phyloP scores from a whole-genome alignment of 495 filamentous ascomycete species.

The Podospora conica region DNA sequence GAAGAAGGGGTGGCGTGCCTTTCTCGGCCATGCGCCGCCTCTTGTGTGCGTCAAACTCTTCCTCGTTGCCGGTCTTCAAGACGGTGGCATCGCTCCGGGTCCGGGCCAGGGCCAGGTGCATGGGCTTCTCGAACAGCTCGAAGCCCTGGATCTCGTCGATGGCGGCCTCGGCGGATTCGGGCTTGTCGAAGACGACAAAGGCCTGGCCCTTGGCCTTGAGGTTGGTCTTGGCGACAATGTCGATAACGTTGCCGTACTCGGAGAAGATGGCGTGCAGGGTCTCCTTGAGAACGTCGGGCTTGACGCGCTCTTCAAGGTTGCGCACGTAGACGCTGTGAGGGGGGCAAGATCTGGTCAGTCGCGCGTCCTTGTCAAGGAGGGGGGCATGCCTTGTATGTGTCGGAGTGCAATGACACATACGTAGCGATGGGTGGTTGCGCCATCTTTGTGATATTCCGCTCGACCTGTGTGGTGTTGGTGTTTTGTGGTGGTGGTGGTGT shows the following conservation, averaged over 20 bases:
- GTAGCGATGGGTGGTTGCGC: conserved; percentile 42
- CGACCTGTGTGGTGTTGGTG: not conserved
- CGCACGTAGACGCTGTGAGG: conserved; percentile 60
- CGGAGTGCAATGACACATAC: conserved; percentile 64
- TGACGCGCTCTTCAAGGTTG: conserved; percentile 91
- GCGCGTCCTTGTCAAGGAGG: not conserved
- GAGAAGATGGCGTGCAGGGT: conserved; percentile 74
- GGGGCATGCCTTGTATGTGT: conserved; percentile 42
- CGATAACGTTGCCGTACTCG: conserved; percentile 84
- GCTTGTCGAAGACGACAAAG: conserved; percentile 85
- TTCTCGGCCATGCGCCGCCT: conserved; percentile 81
- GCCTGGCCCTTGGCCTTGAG: conserved; percentile 92
- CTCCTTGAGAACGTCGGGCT: conserved; percentile 68
- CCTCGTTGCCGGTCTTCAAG: conserved; percentile 58
- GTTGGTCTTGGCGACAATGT: conserved; percentile 88
- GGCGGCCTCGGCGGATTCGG: conserved; percentile 68
- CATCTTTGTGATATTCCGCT: not conserved
- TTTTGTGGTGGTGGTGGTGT: not conserved
- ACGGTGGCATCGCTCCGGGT: conserved; percentile 88
- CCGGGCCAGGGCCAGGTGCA: conserved; percentile 79
- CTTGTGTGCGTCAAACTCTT: conserved; percentile 87
- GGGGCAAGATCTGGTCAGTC: conserved; percentile 17
- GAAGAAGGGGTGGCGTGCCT: conserved; percentile 46
- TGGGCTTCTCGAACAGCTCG: conserved; percentile 88
- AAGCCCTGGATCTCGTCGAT: conserved; percentile 91